These are phyloP conservation scores for Candolleomyces eurysporus DNA, from an alignment of 768 basidiomycete genomes.

Conservation along the genomic window DNA sequence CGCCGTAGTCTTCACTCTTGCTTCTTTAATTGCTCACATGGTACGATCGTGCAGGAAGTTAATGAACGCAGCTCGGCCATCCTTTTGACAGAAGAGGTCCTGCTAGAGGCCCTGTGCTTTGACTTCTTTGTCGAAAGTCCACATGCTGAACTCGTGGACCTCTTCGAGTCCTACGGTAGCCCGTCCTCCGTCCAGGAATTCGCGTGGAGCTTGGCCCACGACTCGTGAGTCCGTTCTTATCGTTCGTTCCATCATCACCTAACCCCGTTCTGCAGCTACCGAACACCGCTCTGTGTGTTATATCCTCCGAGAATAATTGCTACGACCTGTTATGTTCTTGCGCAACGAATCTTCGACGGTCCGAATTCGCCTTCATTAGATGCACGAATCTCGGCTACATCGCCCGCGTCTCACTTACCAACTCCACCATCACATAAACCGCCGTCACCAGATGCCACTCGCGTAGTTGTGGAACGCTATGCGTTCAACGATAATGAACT, in stretches of 20 bases:
- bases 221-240: slow-evolving; percentile 58
- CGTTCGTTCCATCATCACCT: slow-evolving; percentile 9
- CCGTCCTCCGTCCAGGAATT: slow-evolving; percentile 60
- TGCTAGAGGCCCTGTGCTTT: slow-evolving; percentile 83
- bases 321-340: slow-evolving; percentile 73
- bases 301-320: slow-evolving; percentile 71
- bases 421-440: slow-evolving; percentile 80
- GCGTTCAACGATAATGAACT: slow-evolving; percentile 61
- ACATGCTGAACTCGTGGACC: slow-evolving; percentile 70
- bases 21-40: not conserved
- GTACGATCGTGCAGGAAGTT: slow-evolving; percentile 54
- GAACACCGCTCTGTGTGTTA: slow-evolving; percentile 76
- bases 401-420: slow-evolving; percentile 74
- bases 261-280: slow-evolving; percentile 47
- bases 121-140: slow-evolving; percentile 80
- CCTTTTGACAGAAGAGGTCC: slow-evolving; percentile 70
- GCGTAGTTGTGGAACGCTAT: slow-evolving; percentile 68
- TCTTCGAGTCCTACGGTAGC: slow-evolving; percentile 57
- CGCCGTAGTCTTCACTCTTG: not conserved
- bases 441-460: slow-evolving; percentile 64
- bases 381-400: slow-evolving; percentile 66
- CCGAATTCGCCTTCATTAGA: slow-evolving; percentile 73
- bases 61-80: slow-evolving; percentile 70
- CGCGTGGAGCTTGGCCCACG: slow-evolving; percentile 85
- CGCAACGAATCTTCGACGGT: slow-evolving; percentile 69